Evolutionary conservation across 2,329 filamentous ascomycete species (phyloP).

Genomic region (Grosmannia huntii): DNA sequence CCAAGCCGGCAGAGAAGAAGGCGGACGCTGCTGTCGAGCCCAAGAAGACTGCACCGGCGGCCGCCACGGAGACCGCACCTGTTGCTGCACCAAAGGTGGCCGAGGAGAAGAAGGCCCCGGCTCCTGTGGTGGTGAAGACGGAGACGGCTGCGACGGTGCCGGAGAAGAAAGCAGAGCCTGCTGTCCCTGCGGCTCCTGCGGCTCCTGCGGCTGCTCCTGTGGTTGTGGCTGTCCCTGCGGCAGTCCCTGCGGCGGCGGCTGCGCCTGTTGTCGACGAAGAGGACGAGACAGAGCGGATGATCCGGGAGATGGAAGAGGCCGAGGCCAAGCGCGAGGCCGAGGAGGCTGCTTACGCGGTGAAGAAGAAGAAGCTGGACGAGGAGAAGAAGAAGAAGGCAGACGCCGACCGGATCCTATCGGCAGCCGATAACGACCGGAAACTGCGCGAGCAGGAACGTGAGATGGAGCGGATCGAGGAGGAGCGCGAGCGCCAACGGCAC

Average conservation of each 20-base stretch:
- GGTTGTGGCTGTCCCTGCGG: not conserved
- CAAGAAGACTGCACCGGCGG: not conserved
- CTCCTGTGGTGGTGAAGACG: not conserved
- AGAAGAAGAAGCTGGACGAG: conserved; percentile 9
- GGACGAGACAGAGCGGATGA: conserved; percentile 13
- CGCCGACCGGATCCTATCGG: conserved; percentile 6
- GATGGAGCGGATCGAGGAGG: conserved; percentile 62
- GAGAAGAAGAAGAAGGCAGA: conserved; percentile 10
- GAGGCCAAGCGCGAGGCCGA: conserved; percentile 12
- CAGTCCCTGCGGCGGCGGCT: conserved; percentile 14
- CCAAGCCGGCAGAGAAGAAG: not conserved
- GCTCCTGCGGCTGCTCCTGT: conserved; percentile 15
- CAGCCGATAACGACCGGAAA: conserved; percentile 27
- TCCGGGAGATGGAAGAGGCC: conserved; percentile 15
- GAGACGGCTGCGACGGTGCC: not conserved
- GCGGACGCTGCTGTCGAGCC: not conserved
- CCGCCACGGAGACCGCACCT: not conserved
- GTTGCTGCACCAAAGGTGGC: not conserved
- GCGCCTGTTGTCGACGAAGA: conserved; percentile 24
- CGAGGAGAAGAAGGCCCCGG: conserved; percentile 1
- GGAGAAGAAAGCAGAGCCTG: conserved; percentile 21
- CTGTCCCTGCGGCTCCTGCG: not conserved
- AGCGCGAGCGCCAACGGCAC: conserved; percentile 45
- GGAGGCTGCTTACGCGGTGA: conserved; percentile 9
- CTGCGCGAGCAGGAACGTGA: conserved; percentile 61